phyloP scores from a whole-genome alignment of 208 protist species.

The Leishmania guyanensis region DNA sequence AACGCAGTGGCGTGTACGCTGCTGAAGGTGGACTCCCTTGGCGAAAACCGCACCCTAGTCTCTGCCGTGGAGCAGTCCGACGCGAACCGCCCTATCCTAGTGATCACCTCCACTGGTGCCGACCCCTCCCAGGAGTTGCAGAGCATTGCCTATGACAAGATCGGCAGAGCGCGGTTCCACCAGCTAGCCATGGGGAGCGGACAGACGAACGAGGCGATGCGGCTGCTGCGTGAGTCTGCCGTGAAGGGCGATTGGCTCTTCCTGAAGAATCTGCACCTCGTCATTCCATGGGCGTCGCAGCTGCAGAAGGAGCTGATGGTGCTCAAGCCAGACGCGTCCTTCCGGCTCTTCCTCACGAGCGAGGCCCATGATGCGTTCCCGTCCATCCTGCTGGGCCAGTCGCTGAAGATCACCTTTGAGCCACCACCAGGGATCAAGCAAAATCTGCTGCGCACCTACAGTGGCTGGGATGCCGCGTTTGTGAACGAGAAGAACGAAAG shows the following conservation, averaged over 20 bases:
- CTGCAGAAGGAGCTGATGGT: slow-evolving; percentile 94
- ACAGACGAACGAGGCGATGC: slow-evolving; percentile 92
- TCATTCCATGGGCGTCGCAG: slow-evolving; percentile 92
- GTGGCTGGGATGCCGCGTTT: slow-evolving; percentile 70
- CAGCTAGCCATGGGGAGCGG: slow-evolving; percentile 97
- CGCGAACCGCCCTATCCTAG: slow-evolving; percentile 82
- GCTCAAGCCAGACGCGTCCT: slow-evolving; percentile 85
- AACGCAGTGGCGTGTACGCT: slow-evolving; percentile 76
- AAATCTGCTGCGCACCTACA: slow-evolving; percentile 95
- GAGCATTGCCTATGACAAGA: slow-evolving; percentile 72
- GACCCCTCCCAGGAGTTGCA: slow-evolving; percentile 96
- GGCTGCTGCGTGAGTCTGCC: slow-evolving; percentile 70
- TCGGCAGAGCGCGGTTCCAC: slow-evolving; percentile 86
- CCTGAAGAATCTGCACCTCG: slow-evolving; percentile 98
- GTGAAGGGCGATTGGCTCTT: slow-evolving; percentile 94
- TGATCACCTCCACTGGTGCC: slow-evolving; percentile 95
- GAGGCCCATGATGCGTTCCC: slow-evolving; percentile 96
- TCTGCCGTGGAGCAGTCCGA: slow-evolving; percentile 58
- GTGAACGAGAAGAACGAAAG: slow-evolving; percentile 60
- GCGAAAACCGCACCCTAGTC: slow-evolving; percentile 65
- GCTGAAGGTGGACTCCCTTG: slow-evolving; percentile 76
- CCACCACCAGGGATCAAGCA: slow-evolving; percentile 95
- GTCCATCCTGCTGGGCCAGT: slow-evolving; percentile 93
- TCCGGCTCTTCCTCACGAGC: slow-evolving; percentile 96
- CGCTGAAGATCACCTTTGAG: slow-evolving; percentile 97